Percentiles rank a stretch among this genome's conserved stretches.
phyloP scores from a whole-genome alignment of 2,329 filamentous ascomycete genomes.

The Calonectria honghensis region DNA sequence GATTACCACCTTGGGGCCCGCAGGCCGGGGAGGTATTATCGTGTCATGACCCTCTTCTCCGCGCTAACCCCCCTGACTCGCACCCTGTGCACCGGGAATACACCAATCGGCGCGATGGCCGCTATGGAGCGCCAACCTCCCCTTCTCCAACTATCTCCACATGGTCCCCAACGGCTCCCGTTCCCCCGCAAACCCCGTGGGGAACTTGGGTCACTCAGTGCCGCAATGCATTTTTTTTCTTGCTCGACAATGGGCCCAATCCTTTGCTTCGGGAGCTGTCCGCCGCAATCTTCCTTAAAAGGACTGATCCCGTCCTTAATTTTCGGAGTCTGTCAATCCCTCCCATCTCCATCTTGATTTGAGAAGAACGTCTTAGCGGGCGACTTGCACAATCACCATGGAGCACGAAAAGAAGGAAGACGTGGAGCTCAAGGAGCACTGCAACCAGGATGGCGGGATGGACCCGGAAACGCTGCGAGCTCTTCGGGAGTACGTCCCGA shows the following conservation, averaged over 20 bases:
- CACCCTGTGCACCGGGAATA: background rate
- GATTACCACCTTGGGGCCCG: background rate
- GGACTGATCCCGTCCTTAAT: background rate
- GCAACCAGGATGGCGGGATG: background rate
- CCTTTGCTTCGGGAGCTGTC: background rate
- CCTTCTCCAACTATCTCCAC: constrained; percentile 12
- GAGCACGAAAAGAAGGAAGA: constrained; percentile 26
- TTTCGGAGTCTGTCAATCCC: background rate
- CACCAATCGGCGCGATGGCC: constrained; percentile 31
- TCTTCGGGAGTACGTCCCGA: constrained; percentile 27
- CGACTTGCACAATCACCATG: constrained; percentile 19
- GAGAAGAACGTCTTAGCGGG: background rate
- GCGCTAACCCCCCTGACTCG: background rate
- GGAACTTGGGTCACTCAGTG: constrained; percentile 12
- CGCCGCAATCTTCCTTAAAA: background rate
- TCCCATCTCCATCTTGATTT: constrained; percentile 5
- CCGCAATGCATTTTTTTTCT: background rate
- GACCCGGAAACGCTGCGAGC: constrained; percentile 1
- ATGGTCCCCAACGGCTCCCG: constrained; percentile 7
- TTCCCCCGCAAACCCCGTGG: constrained; percentile 34
- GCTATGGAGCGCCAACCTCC: constrained; percentile 12
- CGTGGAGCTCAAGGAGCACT: constrained; percentile 32
- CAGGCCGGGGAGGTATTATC: background rate
- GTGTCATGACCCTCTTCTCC: background rate
- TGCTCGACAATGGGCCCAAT: background rate